These are phyloP conservation scores for Scopulariopsis brevicaulis DNA, from an alignment of 2,329 filamentous ascomycete species.

Conservation along the genomic window DNA sequence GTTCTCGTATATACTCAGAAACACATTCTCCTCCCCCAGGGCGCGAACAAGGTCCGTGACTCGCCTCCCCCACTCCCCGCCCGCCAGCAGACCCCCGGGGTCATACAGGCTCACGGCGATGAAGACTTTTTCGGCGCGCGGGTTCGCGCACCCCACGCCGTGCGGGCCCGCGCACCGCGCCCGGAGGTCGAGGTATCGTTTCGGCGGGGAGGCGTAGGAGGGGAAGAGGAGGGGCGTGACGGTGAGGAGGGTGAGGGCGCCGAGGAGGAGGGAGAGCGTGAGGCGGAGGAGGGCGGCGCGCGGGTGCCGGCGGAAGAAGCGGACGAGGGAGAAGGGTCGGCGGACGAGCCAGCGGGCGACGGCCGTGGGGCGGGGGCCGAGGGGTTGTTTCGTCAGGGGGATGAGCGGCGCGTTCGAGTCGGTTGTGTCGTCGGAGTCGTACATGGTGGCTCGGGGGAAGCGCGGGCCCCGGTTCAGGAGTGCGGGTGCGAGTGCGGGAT, in stretches of 20 bases:
- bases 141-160: constrained; percentile 24
- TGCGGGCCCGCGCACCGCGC: constrained; percentile 15
- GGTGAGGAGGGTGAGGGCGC: constrained; percentile 18
- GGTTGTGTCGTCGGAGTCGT: not conserved
- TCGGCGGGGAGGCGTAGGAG: constrained; percentile 27
- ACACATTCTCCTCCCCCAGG: constrained; percentile 56
- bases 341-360: constrained; percentile 5
- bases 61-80: constrained; percentile 51
- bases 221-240: constrained; percentile 24
- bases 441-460: not conserved
- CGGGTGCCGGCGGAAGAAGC: constrained; percentile 7
- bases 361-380: not conserved
- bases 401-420: not conserved
- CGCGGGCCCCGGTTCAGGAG: no score
- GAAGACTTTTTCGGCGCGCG: constrained; percentile 53
- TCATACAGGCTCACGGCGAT: constrained; percentile 65
- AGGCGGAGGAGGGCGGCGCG: constrained; percentile 6
- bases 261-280: constrained; percentile 13
- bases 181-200: constrained; percentile 22
- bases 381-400: not conserved
- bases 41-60: constrained; percentile 52
- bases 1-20: constrained; percentile 64
- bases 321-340: constrained; percentile 5
- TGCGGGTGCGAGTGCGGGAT: no score
- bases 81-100: constrained; percentile 43